Percentiles rank a stretch among this genome's conserved stretches.
Evolutionary conservation across 2,329 filamentous ascomycete species (phyloP).

Genomic region (Stachybotrys chartarum): DNA sequence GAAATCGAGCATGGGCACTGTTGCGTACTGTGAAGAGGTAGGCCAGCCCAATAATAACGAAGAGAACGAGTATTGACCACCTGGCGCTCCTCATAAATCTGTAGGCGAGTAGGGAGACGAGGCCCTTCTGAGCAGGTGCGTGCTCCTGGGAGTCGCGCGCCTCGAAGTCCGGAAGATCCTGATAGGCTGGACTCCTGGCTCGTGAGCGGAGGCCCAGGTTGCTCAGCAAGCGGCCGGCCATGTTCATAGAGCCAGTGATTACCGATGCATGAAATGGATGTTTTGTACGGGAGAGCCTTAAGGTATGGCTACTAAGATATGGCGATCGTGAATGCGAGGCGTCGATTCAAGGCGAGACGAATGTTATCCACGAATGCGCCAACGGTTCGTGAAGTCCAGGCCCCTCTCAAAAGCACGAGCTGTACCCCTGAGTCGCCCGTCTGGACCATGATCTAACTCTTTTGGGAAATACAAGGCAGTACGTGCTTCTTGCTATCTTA

Average conservation of each 20-base stretch:
- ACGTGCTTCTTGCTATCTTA: too few relatives aligned
- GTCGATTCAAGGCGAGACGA: too few relatives aligned
- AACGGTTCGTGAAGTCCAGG: too few relatives aligned
- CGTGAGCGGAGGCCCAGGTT: background rate
- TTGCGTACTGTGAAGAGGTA: background rate
- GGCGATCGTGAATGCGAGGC: too few relatives aligned
- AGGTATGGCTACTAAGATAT: too few relatives aligned
- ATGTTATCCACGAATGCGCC: too few relatives aligned
- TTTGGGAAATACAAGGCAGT: too few relatives aligned
- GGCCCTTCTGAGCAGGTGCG: background rate
- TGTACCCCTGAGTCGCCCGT: too few relatives aligned
- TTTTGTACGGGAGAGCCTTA: background rate
- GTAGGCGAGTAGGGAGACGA: background rate
- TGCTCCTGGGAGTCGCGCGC: conserved; percentile 17
- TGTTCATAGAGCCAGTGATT: background rate
- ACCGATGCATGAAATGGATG: background rate
- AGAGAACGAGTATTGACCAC: background rate
- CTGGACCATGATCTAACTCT: too few relatives aligned
- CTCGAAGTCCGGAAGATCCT: background rate
- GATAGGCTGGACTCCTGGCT: background rate
- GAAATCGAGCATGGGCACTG: background rate
- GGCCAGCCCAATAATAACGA: background rate
- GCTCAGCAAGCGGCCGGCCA: background rate
- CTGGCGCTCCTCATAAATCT: background rate
- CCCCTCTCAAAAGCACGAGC: too few relatives aligned